phyloP scores from a whole-genome alignment of 345 rosid species.

The Syzygium grande region DNA sequence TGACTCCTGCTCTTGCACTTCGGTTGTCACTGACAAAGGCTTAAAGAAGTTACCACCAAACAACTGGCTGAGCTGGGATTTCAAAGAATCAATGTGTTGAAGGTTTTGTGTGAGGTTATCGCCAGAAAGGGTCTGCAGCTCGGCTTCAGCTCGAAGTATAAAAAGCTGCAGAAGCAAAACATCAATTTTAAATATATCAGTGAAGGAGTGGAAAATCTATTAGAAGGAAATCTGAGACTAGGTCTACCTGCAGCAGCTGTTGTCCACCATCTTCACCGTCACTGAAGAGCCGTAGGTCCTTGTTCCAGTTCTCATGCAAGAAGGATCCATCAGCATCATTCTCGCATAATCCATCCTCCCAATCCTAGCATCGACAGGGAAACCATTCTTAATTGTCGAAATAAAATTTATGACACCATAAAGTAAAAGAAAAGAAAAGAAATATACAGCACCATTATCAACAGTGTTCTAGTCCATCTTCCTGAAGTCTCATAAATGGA shows the following conservation, averaged over 20 bases:
- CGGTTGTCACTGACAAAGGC: constrained; percentile 38
- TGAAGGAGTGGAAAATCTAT: background rate
- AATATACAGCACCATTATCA: background rate
- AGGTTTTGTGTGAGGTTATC: constrained; percentile 28
- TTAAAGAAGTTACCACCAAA: constrained; percentile 47
- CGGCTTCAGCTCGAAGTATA: constrained; percentile 78
- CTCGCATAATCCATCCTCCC: constrained; percentile 92
- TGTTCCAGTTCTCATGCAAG: constrained; percentile 91
- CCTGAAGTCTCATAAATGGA: background rate
- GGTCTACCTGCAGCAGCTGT: constrained; percentile 73
- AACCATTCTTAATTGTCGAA: background rate
- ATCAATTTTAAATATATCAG: background rate
- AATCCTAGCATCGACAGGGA: constrained; percentile 39
- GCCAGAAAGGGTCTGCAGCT: constrained; percentile 59
- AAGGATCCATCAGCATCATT: constrained; percentile 86
- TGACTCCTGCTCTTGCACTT: constrained; percentile 26
- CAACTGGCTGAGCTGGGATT: constrained; percentile 37
- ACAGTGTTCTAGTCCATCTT: background rate
- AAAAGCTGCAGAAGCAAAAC: constrained; percentile 58
- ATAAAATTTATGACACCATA: background rate
- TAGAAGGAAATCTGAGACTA: background rate
- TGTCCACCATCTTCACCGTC: constrained; percentile 81
- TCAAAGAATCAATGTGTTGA: constrained; percentile 48
- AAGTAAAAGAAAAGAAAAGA: background rate
- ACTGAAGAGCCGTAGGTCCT: constrained; percentile 64